phyloP scores from a whole-genome alignment of 2,329 filamentous ascomycete species.

The Leptodontidium sp. region DNA sequence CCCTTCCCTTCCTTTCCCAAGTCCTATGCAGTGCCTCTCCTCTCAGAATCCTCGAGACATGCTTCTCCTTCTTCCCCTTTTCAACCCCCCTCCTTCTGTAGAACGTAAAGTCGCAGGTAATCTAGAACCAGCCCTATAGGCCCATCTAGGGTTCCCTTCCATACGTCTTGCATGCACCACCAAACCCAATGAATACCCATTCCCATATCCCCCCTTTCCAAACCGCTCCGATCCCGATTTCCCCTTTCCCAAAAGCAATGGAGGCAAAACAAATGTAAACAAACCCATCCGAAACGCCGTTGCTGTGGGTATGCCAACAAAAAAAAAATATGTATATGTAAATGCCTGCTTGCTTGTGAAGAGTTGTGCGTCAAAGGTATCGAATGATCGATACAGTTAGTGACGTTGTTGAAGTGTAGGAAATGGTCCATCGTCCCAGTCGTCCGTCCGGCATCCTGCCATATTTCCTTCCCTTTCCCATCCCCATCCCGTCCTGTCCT shows the following conservation, averaged over 20 bases:
- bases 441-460: constrained; percentile 20
- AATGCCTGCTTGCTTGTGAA: constrained; percentile 22
- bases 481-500: constrained; percentile 12
- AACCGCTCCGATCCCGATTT: background rate
- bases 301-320: constrained; percentile 38
- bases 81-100: constrained; percentile 8
- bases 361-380: background rate
- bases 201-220: constrained; percentile 14
- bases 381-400: background rate
- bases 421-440: constrained; percentile 13
- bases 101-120: constrained; percentile 26
- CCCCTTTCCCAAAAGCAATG: constrained; percentile 1
- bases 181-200: constrained; percentile 18
- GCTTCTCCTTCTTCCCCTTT: constrained; percentile 9
- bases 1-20: constrained; percentile 18
- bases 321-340: constrained; percentile 17
- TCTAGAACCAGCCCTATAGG: constrained; percentile 31
- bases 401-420: constrained; percentile 13
- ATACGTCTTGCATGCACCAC: constrained; percentile 16
- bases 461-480: constrained; percentile 8
- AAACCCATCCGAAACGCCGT: constrained; percentile 39
- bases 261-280: constrained; percentile 11
- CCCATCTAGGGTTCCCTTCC: constrained; percentile 33
- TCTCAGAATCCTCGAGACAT: constrained; percentile 34
- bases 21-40: constrained; percentile 18